Evolutionary conservation across 805 yeast species (phyloP), one percentile per base, ranked within the genome.

Genomic region (Blastobotrys attinorum): DNA sequence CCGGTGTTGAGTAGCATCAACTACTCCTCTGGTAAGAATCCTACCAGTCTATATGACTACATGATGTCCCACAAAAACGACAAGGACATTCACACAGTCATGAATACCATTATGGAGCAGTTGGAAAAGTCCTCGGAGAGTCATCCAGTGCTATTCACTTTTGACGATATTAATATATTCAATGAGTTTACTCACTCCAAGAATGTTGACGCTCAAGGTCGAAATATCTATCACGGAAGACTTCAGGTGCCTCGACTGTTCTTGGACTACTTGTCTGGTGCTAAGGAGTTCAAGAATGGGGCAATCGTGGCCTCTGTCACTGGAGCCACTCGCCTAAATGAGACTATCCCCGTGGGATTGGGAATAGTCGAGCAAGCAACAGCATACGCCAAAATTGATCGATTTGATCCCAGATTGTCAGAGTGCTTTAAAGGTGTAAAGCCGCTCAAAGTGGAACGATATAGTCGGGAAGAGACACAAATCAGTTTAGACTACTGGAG

Each of bases 151-250:
- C 66, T 75, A 40, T 67, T 86, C 35, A 71, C 94, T 2, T 70
- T 87, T 35, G 97, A 88, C 60, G 79, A 83, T 57, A 71, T 86
- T 57, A 79, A 85, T 47, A 76, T 79, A 2, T 63, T 85, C 45
- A 60, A 78, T 10, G 73, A 78, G 31, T 55, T 64, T 23, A 71
- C 83, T 4, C 62, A 62, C 42, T 75, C 95, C 6, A 70, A 65
- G 33, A 86, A 88, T 65, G 72, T 75, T 53, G 73, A 79, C 56
- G 61, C 71, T 1, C 66, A 75, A 20, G 77, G 79, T 63, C 60
- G 65, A 33, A 71, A 71, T 7, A 73, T 88, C 44, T 76, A 76
- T 52, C 70, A 79, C 47, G 68, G 71, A 18, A 73, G 81, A 22
- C 71, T 88, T 37, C 88, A 84, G 59, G 56, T 86, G 17, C 79